Percentiles rank a stretch among this genome's conserved stretches.
phyloP scores from a whole-genome alignment of 257 asterid species.

The Solanum bulbocastanum region DNA sequence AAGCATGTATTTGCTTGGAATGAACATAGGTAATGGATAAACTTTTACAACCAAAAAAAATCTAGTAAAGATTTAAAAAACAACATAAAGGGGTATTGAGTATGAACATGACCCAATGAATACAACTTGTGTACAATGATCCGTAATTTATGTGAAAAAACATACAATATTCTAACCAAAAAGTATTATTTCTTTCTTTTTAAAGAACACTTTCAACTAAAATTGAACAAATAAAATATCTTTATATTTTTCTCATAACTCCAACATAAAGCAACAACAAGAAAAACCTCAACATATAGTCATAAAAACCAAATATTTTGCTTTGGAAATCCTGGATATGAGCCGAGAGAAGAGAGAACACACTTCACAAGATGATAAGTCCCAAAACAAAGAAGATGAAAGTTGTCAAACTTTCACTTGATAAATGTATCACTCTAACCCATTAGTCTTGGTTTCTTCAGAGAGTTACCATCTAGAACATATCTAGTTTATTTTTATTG shows the following conservation, averaged over 20 bases:
- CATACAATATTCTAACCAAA: background rate
- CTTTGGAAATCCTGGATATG: background rate
- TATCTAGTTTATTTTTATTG: too few relatives aligned
- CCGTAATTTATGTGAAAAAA: background rate
- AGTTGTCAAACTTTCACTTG: background rate
- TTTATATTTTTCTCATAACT: background rate
- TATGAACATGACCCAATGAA: background rate
- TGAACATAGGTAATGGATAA: too few relatives aligned
- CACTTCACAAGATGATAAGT: background rate
- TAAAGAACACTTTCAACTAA: background rate
- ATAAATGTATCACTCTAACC: background rate
- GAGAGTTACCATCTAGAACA: constrained; percentile 9
- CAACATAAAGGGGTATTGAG: background rate
- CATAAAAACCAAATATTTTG: background rate
- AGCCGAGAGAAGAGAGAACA: background rate
- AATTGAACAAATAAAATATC: background rate
- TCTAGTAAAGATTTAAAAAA: background rate
- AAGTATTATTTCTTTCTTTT: background rate
- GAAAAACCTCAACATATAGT: background rate
- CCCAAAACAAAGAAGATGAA: background rate
- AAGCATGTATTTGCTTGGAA: too few relatives aligned
- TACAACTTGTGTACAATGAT: background rate
- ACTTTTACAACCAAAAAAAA: too few relatives aligned
- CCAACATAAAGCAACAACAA: background rate
- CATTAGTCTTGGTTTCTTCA: constrained; percentile 25